Conservation (phyloP, 2,329 filamentous ascomycete genomes). For the Amesomyces nigricolor region DNA sequence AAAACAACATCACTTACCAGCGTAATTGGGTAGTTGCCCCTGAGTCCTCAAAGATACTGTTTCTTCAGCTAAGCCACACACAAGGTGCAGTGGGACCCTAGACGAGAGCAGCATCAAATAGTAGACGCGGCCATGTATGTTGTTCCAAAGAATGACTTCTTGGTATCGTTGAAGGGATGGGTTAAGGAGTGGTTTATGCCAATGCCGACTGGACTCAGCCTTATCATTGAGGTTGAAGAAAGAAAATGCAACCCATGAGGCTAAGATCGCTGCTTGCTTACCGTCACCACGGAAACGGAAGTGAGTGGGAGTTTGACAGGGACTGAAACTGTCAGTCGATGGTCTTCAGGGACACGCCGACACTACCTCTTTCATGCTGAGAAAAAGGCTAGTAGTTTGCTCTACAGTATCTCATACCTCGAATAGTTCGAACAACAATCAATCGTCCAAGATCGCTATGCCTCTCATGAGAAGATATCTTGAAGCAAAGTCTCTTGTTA, state of each 20-base stretch:
- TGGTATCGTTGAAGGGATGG: not conserved
- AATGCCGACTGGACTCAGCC: not conserved
- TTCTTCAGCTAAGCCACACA: not conserved
- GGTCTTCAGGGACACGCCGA: not conserved
- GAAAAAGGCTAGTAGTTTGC: not conserved
- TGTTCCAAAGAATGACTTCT: not conserved
- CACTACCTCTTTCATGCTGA: not conserved
- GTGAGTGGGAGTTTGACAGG: constrained; percentile 22
- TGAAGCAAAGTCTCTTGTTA: constrained; percentile 26
- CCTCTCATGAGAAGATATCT: not conserved
- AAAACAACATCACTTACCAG: not conserved
- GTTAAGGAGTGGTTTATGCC: not conserved
- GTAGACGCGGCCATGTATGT: not conserved
- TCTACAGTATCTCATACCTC: no score
- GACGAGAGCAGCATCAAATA: not conserved
- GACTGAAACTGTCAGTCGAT: constrained; percentile 4
- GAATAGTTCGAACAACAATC: not conserved
- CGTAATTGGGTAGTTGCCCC: not conserved
- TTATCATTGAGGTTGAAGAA: constrained; percentile 5
- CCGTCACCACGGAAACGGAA: constrained; percentile 11
- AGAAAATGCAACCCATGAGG: constrained; percentile 3
- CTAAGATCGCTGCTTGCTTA: not conserved
- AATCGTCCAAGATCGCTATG: not conserved
- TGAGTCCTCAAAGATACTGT: not conserved
- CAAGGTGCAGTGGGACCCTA: not conserved